Conservation (phyloP, 2,329 filamentous ascomycete genomes). For the Fusarium circinatum region DNA sequence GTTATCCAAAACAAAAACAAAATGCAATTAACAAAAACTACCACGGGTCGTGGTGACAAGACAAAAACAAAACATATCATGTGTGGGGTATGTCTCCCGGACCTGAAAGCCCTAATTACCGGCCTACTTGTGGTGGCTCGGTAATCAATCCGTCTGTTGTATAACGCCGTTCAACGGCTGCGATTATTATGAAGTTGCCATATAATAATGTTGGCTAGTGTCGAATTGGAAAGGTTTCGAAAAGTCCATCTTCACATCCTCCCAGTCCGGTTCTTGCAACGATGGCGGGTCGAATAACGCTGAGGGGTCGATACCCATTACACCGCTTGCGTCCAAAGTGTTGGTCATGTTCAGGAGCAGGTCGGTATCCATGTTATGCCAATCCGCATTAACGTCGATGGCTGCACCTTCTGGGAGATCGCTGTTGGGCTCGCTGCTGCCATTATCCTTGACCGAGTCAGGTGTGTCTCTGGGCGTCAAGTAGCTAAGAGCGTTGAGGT, state of each 20-base stretch:
- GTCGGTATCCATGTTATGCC: conserved; percentile 59
- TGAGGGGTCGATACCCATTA: conserved; percentile 40
- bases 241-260: conserved; percentile 62
- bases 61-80: conserved; percentile 36
- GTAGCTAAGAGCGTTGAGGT: conserved; percentile 63
- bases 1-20: conserved; percentile 28
- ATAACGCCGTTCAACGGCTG: conserved; percentile 4
- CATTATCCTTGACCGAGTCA: conserved; percentile 70
- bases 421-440: conserved; percentile 68
- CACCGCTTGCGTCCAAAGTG: conserved; percentile 33
- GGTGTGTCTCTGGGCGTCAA: conserved; percentile 73
- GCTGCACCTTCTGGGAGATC: conserved; percentile 67
- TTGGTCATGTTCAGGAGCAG: conserved; percentile 56
- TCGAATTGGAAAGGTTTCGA: conserved; percentile 65
- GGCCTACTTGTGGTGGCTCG: conserved; percentile 10
- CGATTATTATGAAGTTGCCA: conserved; percentile 42
- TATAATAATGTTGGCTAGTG: conserved; percentile 50
- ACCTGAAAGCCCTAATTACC: conserved; percentile 30
- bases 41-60: conserved; percentile 15
- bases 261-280: conserved; percentile 54
- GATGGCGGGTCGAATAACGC: conserved; percentile 41
- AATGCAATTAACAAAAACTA: conserved; percentile 14
- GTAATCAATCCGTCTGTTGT: neutral
- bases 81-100: conserved; percentile 46
- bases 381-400: conserved; percentile 64